These are phyloP conservation scores for Boletus tylopilopsis DNA, from an alignment of 768 basidiomycete species.

Conservation along the genomic window DNA sequence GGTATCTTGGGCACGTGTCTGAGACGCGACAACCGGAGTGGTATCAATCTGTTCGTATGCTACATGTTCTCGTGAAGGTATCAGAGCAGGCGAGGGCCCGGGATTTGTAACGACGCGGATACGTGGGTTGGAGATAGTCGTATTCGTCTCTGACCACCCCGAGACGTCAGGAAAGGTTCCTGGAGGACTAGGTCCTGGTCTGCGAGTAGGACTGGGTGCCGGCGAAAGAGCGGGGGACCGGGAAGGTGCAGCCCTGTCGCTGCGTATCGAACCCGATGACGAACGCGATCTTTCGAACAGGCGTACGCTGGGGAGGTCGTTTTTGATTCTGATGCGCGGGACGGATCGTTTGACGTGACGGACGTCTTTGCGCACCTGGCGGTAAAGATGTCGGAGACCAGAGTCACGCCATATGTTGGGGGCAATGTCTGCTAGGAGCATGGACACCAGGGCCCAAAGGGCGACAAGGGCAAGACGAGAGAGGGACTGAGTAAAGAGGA, in stretches of 20 bases:
- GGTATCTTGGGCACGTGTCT: conserved; percentile 10
- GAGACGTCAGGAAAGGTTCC: conserved; percentile 26
- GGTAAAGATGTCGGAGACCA: conserved; percentile 36
- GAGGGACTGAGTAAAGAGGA: conserved; percentile 57
- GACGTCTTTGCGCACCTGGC: conserved; percentile 34
- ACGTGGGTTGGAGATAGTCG: conserved; percentile 22
- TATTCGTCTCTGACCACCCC: conserved; percentile 31
- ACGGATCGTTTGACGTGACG: conserved; percentile 30
- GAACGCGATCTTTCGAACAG: conserved; percentile 21
- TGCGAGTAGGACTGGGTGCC: conserved; percentile 16
- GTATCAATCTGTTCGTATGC: conserved; percentile 11
- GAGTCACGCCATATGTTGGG: conserved; percentile 45
- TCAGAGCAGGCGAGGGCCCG: conserved; percentile 26
- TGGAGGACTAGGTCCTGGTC: conserved; percentile 25
- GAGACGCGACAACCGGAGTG: conserved; percentile 5
- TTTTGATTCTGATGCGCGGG: conserved; percentile 30
- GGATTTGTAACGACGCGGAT: conserved; percentile 11
- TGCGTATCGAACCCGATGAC: conserved; percentile 27
- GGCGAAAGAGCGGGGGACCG: conserved; percentile 21
- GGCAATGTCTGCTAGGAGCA: conserved; percentile 50
- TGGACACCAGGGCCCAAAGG: conserved; percentile 51
- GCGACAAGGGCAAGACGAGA: conserved; percentile 43
- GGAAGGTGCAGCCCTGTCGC: conserved; percentile 29
- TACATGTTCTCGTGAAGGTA: conserved; percentile 22
- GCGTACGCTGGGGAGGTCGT: conserved; percentile 28